A percentile compares a stretch with the other conserved stretches of the same genome.
Evolutionary conservation across 2,329 filamentous ascomycete species (phyloP).

Genomic region (Pestalotiopsis sp.): DNA sequence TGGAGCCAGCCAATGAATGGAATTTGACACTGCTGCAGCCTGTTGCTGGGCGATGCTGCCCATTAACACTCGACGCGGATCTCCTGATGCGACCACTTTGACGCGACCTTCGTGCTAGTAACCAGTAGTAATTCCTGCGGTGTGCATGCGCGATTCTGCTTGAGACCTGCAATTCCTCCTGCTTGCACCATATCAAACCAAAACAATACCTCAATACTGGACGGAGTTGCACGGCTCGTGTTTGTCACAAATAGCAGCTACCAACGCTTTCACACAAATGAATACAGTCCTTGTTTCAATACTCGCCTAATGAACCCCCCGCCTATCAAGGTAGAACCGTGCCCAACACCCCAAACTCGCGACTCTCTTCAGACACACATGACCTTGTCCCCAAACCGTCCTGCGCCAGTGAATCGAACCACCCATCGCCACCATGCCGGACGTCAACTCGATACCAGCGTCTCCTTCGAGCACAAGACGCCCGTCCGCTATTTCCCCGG

Average conservation of each 20-base stretch:
- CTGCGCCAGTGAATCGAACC: background rate
- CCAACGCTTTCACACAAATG: background rate
- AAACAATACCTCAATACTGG: background rate
- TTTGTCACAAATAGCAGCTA: background rate
- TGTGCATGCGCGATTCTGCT: background rate
- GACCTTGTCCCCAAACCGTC: background rate
- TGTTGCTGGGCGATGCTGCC: background rate
- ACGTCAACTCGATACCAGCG: conserved; percentile 17
- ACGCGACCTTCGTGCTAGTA: background rate
- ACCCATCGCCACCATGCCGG: conserved; percentile 41
- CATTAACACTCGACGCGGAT: background rate
- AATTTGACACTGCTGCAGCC: background rate
- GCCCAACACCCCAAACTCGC: background rate
- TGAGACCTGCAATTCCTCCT: conserved; percentile 3
- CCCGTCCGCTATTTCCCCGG: conserved; percentile 45
- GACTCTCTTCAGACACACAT: background rate
- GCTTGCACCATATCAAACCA: background rate
- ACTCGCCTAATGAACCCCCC: background rate
- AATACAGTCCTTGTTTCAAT: background rate
- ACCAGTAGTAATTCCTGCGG: background rate
- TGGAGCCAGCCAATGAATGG: background rate
- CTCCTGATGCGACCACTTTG: conserved; percentile 5
- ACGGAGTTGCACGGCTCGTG: background rate
- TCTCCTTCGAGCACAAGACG: conserved; percentile 36
- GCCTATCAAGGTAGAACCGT: background rate